These are phyloP conservation scores for Ceratobasidium sp. DNA, from an alignment of 1,284 basidiomycete species.

Conservation along the genomic window DNA sequence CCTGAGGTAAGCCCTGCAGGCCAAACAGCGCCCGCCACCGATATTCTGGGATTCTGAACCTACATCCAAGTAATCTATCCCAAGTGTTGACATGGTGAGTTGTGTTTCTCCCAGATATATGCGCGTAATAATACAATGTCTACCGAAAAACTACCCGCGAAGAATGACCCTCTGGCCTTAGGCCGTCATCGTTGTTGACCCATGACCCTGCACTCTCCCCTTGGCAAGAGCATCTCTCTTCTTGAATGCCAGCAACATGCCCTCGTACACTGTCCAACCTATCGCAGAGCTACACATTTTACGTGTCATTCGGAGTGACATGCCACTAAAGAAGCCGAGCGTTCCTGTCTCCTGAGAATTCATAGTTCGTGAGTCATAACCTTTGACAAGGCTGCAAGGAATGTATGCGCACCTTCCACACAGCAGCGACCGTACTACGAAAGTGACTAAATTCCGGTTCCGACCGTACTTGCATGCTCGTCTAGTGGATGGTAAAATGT, in stretches of 20 bases:
- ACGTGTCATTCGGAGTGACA: conserved; percentile 78
- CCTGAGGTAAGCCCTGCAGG: no score
- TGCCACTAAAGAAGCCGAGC: conserved; percentile 84
- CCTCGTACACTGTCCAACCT: conserved; percentile 93
- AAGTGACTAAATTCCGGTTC: conserved; percentile 76
- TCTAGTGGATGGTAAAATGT: conserved; percentile 59
- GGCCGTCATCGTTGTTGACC: neutral
- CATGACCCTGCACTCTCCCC: neutral
- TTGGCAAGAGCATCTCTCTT: conserved; percentile 7
- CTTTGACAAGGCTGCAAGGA: no score
- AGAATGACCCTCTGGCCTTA: no score
- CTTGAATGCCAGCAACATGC: conserved; percentile 55
- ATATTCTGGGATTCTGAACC: no score
- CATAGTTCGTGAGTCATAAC: neutral
- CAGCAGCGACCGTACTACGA: conserved; percentile 63
- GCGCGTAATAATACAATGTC: no score
- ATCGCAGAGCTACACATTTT: conserved; percentile 92
- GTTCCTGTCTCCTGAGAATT: conserved; percentile 82
- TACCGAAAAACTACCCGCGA: no score
- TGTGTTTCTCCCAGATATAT: no score
- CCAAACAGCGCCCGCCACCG: no score
- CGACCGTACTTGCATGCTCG: conserved; percentile 84
- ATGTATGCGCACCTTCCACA: conserved; percentile 65
- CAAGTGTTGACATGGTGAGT: no score
- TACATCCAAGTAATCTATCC: no score